Percentiles rank a stretch among this genome's conserved stretches.
Evolutionary conservation across 1,139 yeast species (phyloP).

Genomic region (Candida smagusa): DNA sequence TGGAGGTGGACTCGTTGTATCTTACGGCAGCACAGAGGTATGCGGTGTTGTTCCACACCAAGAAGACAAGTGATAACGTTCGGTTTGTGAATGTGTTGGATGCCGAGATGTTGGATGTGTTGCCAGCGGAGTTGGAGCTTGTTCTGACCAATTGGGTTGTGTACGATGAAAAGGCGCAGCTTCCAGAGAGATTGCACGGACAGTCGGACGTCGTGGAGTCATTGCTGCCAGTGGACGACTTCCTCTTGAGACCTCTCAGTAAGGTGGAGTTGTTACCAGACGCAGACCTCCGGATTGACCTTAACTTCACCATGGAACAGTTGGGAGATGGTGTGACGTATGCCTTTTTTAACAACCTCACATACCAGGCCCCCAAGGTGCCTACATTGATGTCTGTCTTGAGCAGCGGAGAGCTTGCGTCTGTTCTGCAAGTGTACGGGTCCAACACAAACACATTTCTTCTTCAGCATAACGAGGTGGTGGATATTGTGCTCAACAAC

Average conservation of each 20-base stretch:
- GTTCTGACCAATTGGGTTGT: constrained; percentile 54
- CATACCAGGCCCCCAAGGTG: constrained; percentile 61
- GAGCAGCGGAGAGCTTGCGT: constrained; percentile 45
- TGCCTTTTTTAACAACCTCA: constrained; percentile 69
- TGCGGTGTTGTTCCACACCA: constrained; percentile 58
- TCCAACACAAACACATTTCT: constrained; percentile 63
- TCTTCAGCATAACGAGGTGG: constrained; percentile 56
- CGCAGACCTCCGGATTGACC: constrained; percentile 56
- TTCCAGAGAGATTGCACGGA: constrained; percentile 15
- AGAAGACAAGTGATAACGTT: constrained; percentile 44
- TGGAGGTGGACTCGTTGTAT: constrained; percentile 54
- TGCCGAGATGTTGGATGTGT: constrained; percentile 60
- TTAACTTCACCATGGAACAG: constrained; percentile 64
- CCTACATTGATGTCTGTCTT: constrained; percentile 63
- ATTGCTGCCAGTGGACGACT: constrained; percentile 48
- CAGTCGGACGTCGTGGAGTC: constrained; percentile 21
- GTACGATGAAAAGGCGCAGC: constrained; percentile 36
- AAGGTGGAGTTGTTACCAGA: constrained; percentile 46
- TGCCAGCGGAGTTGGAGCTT: constrained; percentile 51
- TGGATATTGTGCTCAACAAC: constrained; percentile 72
- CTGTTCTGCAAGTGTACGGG: constrained; percentile 56
- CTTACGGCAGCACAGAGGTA: constrained; percentile 72
- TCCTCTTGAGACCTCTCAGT: constrained; percentile 46
- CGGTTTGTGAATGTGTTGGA: constrained; percentile 65
- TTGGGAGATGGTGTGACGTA: constrained; percentile 71